Evolutionary conservation across 2,329 filamentous ascomycete species (phyloP), one percentile per base, ranked within the genome.

Genomic region (Stemphylium vesicarium): DNA sequence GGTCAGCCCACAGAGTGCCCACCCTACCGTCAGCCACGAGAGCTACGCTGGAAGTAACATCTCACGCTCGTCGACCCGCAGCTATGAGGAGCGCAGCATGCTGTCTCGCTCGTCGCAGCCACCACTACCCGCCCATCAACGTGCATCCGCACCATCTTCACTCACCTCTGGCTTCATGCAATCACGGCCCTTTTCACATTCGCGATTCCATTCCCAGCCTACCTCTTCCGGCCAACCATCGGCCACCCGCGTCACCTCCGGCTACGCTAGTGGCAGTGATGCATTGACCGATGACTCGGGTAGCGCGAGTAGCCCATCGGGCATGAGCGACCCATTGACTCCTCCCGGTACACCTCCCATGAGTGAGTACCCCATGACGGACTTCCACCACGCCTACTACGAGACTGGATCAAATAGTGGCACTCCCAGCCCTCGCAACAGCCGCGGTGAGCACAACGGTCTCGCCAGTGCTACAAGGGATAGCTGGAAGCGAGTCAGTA

Each of bases 341-440:
- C 90, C 90, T 1, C 89, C 89, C 2, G 90, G 89, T 6, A 92
- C 90, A 4, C 90, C 90, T 0, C 89, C 89, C 1, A 90, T 90
- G 31, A 73, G 62, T 59, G 71, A 74, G 41, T 73, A 72, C 33
- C 88, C 89, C 5, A 72, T 75, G 70, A 64, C 57, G 10, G 74
- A 77, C 42, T 72, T 69, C 38, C 65, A 72, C 22, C 71, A 72
- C 35, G 67, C 69, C 22, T 74, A 74, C 53, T 72, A 71, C 56
- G 72, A 75, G 47, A 66, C 53, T 32, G 68, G 69, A 35, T 63
- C 70, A 3, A 63, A 60, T 44, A 72, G 71, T 38, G 70, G 71
- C 50, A 76, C 73, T 0, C 73, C 73, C 16, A 77, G 74, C 52
- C 74, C 74, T 16, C 64, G 73, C 48, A 66, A 70, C 37, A 75